A percentile compares a stretch with the other conserved stretches of the same genome.
These are phyloP conservation scores for Hymenoscyphus fraxineus DNA, from an alignment of 2,329 filamentous ascomycete genomes.

Conservation along the genomic window DNA sequence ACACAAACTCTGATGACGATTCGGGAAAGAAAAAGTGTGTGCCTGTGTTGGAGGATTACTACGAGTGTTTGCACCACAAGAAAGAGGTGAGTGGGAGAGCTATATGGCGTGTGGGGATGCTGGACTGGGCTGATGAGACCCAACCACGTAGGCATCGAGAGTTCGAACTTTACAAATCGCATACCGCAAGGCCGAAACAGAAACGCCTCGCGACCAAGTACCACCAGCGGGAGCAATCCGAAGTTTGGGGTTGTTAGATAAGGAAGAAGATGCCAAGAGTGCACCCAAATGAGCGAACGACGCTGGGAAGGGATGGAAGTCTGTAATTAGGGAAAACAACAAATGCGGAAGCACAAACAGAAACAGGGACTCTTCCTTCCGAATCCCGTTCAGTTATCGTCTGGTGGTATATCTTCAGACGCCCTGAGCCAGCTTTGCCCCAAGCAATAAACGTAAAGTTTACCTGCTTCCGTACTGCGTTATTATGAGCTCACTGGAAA, in stretches of 20 bases:
- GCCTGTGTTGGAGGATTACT: conserved; percentile 89
- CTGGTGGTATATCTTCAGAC: not conserved
- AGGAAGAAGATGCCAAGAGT: conserved; percentile 74
- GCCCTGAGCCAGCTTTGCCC: not conserved
- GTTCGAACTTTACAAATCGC: conserved; percentile 75
- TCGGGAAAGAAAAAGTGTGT: conserved; percentile 84
- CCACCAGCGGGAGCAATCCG: conserved; percentile 84
- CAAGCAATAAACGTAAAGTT: not conserved
- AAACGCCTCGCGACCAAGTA: conserved; percentile 72
- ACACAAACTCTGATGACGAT: conserved; percentile 74
- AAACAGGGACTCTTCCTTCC: not conserved
- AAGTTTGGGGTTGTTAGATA: conserved; percentile 77
- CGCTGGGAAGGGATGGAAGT: conserved; percentile 8
- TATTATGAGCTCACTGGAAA: not conserved
- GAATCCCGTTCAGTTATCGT: not conserved
- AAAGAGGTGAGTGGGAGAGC: conserved; percentile 69
- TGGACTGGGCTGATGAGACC: conserved; percentile 1
- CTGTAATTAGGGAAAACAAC: conserved; percentile 32
- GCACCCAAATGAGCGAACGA: conserved; percentile 38
- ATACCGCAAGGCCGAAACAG: conserved; percentile 74
- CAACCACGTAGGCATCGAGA: conserved; percentile 58
- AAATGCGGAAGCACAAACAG: conserved; percentile 1
- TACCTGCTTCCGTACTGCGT: not conserved
- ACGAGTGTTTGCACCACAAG: conserved; percentile 97
- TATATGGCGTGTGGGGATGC: no score